These are phyloP conservation scores for Cetradonia linearis DNA, from an alignment of 495 filamentous ascomycete species.

Conservation along the genomic window DNA sequence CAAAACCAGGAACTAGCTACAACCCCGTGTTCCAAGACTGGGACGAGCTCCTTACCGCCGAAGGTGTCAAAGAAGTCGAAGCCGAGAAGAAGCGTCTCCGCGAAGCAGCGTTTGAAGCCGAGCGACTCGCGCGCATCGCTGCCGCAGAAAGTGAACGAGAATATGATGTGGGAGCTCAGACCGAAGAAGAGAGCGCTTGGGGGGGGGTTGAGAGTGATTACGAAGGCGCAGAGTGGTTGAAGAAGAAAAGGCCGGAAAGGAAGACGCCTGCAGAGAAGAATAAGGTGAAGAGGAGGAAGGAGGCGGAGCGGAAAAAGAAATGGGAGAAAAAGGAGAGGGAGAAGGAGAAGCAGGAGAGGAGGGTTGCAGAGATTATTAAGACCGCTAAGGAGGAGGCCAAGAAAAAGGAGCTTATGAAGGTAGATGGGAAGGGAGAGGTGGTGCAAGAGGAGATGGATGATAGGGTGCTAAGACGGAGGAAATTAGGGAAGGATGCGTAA, in stretches of 20 bases:
- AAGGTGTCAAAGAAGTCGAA: slow-evolving; percentile 67
- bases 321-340: slow-evolving; percentile 63
- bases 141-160: slow-evolving; percentile 54
- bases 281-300: slow-evolving; percentile 76
- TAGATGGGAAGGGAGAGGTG: slow-evolving; percentile 31
- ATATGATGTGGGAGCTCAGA: slow-evolving; percentile 47
- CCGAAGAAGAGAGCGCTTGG: slow-evolving; percentile 80
- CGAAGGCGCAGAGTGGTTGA: slow-evolving; percentile 50
- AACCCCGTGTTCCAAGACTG: slow-evolving; percentile 83
- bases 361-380: slow-evolving; percentile 54
- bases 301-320: slow-evolving; percentile 60
- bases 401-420: slow-evolving; percentile 30
- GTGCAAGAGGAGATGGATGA: slow-evolving; percentile 42
- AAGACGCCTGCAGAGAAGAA: slow-evolving; percentile 84
- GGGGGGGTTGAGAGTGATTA: slow-evolving; percentile 71
- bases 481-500: slow-evolving; percentile 62
- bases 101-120: slow-evolving; percentile 53
- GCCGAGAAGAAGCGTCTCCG: slow-evolving; percentile 67
- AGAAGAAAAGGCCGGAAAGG: slow-evolving; percentile 61
- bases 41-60: slow-evolving; percentile 57
- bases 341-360: slow-evolving; percentile 54
- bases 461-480: slow-evolving; percentile 55
- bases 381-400: slow-evolving; percentile 51
- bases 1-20: slow-evolving; percentile 76
- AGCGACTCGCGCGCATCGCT: slow-evolving; percentile 39